Percentiles rank a stretch among this genome's conserved stretches.
phyloP scores from a whole-genome alignment of 495 filamentous ascomycete genomes.

The Cercophora sp. region DNA sequence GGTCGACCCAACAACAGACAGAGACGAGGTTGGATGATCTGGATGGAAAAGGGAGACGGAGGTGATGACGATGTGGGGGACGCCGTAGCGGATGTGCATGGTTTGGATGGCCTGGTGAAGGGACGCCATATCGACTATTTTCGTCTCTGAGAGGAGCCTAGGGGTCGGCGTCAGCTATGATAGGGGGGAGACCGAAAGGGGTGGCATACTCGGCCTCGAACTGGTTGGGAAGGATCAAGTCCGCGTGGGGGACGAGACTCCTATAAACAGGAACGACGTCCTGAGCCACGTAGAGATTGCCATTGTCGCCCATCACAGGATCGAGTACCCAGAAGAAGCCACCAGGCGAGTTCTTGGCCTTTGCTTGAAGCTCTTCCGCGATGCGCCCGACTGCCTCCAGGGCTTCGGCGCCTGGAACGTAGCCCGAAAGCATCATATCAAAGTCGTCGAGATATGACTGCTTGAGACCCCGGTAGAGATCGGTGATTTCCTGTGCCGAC shows the following conservation, averaged over 20 bases:
- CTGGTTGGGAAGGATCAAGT: conserved; percentile 92
- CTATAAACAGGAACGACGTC: conserved; percentile 92
- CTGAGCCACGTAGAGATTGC: conserved; percentile 79
- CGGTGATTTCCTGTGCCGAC: conserved; percentile 75
- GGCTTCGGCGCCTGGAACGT: conserved; percentile 78
- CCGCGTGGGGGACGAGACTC: conserved; percentile 69
- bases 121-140: conserved; percentile 70
- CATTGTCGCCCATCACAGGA: conserved; percentile 97
- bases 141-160: conserved; percentile 76
- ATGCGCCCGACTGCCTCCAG: conserved; percentile 83
- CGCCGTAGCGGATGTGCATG: conserved; percentile 68
- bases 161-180: background rate
- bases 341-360: conserved; percentile 57
- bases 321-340: conserved; percentile 97
- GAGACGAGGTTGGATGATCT: conserved; percentile 41
- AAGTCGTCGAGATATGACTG: conserved; percentile 79
- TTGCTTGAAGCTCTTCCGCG: conserved; percentile 69
- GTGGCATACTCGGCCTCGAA: conserved; percentile 85
- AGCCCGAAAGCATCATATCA: conserved; percentile 89
- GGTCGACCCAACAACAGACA: conserved; percentile 77
- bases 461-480: conserved; percentile 78
- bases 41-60: conserved; percentile 57
- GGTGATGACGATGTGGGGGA: conserved; percentile 92
- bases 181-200: background rate
- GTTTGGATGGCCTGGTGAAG: conserved; percentile 68